phyloP scores from a whole-genome alignment of 2,329 filamentous ascomycete genomes.

The Verticillium klebahnii region DNA sequence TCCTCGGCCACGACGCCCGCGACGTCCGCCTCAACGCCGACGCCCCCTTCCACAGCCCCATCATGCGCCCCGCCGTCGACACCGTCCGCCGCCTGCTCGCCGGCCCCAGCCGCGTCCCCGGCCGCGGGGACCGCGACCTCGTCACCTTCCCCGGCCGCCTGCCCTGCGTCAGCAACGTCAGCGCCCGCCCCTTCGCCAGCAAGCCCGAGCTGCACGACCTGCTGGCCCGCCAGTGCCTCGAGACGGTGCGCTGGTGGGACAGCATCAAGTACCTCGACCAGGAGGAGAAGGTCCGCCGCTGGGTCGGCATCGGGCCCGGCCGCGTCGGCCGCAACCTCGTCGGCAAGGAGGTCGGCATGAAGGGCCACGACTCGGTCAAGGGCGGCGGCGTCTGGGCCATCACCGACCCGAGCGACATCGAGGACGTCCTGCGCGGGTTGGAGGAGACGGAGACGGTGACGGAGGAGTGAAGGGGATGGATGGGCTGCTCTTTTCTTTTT shows the following conservation, averaged over 20 bases:
- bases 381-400: constrained; percentile 93
- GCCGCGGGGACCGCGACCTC: constrained; percentile 55
- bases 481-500: neutral
- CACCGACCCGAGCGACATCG: constrained; percentile 71
- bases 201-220: constrained; percentile 73
- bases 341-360: constrained; percentile 91
- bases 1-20: constrained; percentile 85
- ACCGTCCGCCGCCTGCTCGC: constrained; percentile 68
- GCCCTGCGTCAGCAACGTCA: constrained; percentile 83
- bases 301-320: constrained; percentile 89
- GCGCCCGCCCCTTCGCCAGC: constrained; percentile 69
- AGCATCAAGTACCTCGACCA: constrained; percentile 87
- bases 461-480: constrained; percentile 38
- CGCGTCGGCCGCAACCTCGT: constrained; percentile 92
- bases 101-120: constrained; percentile 48
- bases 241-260: constrained; percentile 93
- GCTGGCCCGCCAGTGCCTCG: constrained; percentile 76
- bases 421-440: constrained; percentile 60
- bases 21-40: constrained; percentile 84
- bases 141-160: constrained; percentile 71
- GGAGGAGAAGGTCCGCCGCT: constrained; percentile 73
- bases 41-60: constrained; percentile 83
- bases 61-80: constrained; percentile 80
- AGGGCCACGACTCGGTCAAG: constrained; percentile 70
- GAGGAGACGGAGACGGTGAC: constrained; percentile 57